Evolutionary conservation across 2,329 filamentous ascomycete species (phyloP), one percentile per base, ranked within the genome.

Genomic region (Shiraia bambusicola): DNA sequence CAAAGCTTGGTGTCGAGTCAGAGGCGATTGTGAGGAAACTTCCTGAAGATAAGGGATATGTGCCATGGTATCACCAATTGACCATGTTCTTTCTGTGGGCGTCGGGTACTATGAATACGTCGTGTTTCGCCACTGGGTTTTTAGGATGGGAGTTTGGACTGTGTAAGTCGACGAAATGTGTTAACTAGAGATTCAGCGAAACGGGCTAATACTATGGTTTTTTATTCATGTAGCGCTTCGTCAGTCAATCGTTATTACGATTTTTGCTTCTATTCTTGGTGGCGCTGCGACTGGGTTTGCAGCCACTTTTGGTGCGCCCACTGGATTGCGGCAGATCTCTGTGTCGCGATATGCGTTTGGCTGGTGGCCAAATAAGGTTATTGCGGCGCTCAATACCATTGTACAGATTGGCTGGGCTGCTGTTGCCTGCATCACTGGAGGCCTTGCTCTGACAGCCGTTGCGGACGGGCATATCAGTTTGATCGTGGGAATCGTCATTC

Each of bases 101-200:
- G 47, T 71, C 68, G 1, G 57, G 72, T 32, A 72, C 55, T 1
- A 70, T 49, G 69, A 70, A 54, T 63, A 74, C 58, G 58, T 73
- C 49, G 51, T 37, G 70, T 64, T 50, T 61, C 68, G 53, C 66
- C 40, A 44, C 48, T 45, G 34, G 76, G 63, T 32, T 77, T 34
- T 57, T 79, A 3, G 76, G 76, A 4, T 72, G 70, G 42, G 69
- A 75, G 45, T 76, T 77, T 44, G 73, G 73, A 2, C 58, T 78
- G 29, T 67, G 53, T 56, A 52, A 56, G 53, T 36, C 25, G 15
- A 11, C 22, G 17, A 11, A 10, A 17, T 30, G 15, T 19, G 12
- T n/a, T n/a, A n/a, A 15, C 8, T 4, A 5, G 19, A 22, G 8
- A 8, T 34, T 19, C n/a, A 30, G 30, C 43, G 37, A 28, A 45